Conservation (phyloP, 2,329 filamentous ascomycete genomes). For the Botryotinia calthae region DNA sequence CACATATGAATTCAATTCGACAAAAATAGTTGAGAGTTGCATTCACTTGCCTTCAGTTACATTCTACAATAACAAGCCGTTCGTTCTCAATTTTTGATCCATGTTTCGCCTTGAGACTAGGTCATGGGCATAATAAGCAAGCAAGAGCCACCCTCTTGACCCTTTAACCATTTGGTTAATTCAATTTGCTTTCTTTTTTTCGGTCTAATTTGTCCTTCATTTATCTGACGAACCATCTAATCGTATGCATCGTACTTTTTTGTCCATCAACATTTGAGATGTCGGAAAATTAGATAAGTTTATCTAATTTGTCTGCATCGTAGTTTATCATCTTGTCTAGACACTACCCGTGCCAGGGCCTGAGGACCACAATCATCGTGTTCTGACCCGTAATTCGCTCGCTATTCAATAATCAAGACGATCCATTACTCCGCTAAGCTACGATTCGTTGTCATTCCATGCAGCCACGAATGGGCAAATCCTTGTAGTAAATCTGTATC, state of each 20-base stretch:
- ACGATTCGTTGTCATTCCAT: constrained; percentile 20
- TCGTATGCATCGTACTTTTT: neutral
- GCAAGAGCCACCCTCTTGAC: neutral
- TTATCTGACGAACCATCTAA: neutral
- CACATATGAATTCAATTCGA: constrained; percentile 7
- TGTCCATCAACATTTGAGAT: neutral
- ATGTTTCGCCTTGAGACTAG: constrained; percentile 13
- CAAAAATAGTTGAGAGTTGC: constrained; percentile 13
- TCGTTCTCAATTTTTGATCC: constrained; percentile 9
- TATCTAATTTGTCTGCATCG: constrained; percentile 6
- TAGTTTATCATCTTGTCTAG: neutral
- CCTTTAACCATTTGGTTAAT: constrained; percentile 3
- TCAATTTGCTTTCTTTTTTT: neutral
- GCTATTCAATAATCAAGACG: constrained; percentile 8
- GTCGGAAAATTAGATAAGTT: constrained; percentile 9
- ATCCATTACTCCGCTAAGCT: constrained; percentile 15
- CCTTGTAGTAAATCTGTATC: constrained; percentile 15
- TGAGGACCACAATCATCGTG: constrained; percentile 1
- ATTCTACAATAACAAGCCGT: constrained; percentile 17
- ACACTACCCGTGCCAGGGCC: constrained; percentile 1
- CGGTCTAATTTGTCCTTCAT: neutral
- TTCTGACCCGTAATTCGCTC: constrained; percentile 8
- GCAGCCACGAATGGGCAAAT: constrained; percentile 10
- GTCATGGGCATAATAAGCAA: constrained; percentile 16
- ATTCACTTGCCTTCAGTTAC: constrained; percentile 5